Evolutionary conservation across 306 rosid species (phyloP).

Genomic region (Herpetospermum pedunculosum): DNA sequence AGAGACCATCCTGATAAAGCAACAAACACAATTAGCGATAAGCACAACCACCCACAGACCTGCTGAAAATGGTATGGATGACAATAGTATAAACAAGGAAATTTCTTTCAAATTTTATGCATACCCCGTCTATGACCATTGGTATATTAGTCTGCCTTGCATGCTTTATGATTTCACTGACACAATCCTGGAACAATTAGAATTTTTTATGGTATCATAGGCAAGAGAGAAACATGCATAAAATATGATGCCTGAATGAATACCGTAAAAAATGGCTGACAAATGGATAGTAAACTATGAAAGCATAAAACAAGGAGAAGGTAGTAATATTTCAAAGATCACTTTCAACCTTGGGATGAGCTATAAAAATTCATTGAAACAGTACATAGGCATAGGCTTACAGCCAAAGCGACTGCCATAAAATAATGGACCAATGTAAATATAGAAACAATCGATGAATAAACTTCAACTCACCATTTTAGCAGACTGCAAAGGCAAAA

Average conservation of each 20-base stretch:
- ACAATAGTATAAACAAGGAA: neutral
- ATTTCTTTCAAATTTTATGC: constrained; percentile 13
- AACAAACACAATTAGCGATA: constrained; percentile 1
- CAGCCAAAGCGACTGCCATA: neutral
- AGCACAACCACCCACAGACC: constrained; percentile 3
- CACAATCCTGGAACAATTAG: constrained; percentile 56
- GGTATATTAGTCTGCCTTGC: constrained; percentile 66
- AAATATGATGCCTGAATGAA: neutral
- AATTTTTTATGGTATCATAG: constrained; percentile 6
- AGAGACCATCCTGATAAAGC: constrained; percentile 69
- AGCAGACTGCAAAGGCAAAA: neutral
- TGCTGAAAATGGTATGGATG: neutral
- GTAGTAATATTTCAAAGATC: neutral
- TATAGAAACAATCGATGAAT: neutral
- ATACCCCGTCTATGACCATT: constrained; percentile 76
- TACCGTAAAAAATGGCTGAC: neutral
- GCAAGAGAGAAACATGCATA: constrained; percentile 1
- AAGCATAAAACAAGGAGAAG: neutral
- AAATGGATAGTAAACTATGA: neutral
- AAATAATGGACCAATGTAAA: neutral
- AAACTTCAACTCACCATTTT: neutral
- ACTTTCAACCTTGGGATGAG: neutral
- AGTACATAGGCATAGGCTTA: neutral
- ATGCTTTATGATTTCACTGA: constrained; percentile 56
- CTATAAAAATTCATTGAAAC: neutral